These are phyloP conservation scores for Candida sp. DNA, from an alignment of 1,139 yeast species.

Conservation along the genomic window DNA sequence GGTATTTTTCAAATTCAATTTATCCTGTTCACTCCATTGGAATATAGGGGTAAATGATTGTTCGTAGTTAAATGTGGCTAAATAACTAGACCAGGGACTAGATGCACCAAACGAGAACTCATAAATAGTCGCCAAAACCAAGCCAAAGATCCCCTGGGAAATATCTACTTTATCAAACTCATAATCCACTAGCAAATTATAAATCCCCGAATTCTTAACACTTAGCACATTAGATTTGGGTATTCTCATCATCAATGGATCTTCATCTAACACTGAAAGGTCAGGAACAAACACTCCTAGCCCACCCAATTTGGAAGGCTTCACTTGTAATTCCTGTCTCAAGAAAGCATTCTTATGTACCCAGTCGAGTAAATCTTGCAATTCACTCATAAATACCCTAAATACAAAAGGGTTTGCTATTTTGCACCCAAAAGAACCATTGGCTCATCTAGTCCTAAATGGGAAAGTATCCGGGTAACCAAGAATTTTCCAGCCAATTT, in stretches of 20 bases:
- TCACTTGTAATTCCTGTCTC: slow-evolving; percentile 45
- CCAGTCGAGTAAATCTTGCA: slow-evolving; percentile 30
- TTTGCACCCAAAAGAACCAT: too few species aligned
- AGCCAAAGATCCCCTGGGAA: slow-evolving; percentile 55
- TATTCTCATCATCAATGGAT: slow-evolving; percentile 33
- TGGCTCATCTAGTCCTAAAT: background rate
- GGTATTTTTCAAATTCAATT: slow-evolving; percentile 54
- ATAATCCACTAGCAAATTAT: slow-evolving; percentile 63
- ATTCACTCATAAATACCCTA: background rate
- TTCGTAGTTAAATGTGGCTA: slow-evolving; percentile 50
- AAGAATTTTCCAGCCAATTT: too few species aligned
- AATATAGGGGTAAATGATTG: slow-evolving; percentile 47
- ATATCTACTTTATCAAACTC: slow-evolving; percentile 20
- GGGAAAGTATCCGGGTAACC: too few species aligned
- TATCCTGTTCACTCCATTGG: slow-evolving; percentile 57
- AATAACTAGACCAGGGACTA: slow-evolving; percentile 78
- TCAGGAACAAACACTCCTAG: slow-evolving; percentile 57
- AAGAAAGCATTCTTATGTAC: slow-evolving; percentile 47
- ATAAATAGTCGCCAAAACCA: slow-evolving; percentile 68
- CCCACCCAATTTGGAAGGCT: slow-evolving; percentile 57
- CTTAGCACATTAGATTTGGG: slow-evolving; percentile 56
- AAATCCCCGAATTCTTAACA: slow-evolving; percentile 58
- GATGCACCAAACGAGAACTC: slow-evolving; percentile 49
- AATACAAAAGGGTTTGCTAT: too few species aligned
- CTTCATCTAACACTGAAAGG: slow-evolving; percentile 21